A percentile compares a stretch with the other conserved stretches of the same genome.
Conservation (phyloP, 441 rosid genomes). For the Pelargonium fulgidum region DNA sequence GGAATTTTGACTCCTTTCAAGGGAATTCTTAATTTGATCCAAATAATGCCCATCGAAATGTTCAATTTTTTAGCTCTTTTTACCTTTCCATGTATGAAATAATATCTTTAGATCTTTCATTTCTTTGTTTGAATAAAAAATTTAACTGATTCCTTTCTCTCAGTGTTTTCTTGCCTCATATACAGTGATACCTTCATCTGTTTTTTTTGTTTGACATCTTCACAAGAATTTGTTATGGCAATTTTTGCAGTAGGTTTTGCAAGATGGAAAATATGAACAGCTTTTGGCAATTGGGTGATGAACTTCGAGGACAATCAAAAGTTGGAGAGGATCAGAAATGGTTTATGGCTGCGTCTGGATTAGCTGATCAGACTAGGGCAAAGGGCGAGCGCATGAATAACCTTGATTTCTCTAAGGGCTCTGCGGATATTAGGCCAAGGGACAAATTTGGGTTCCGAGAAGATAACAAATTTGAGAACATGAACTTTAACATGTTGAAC, state of each 20-base stretch:
- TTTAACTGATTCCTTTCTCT: not conserved
- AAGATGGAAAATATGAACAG: constrained; percentile 56
- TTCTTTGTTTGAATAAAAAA: not conserved
- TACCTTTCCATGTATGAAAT: not conserved
- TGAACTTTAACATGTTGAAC: constrained; percentile 72
- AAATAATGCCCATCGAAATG: not conserved
- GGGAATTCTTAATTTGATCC: not conserved
- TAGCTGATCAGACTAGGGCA: constrained; percentile 77
- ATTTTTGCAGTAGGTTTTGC: constrained; percentile 24
- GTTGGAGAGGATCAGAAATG: constrained; percentile 82
- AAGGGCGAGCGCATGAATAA: constrained; percentile 87
- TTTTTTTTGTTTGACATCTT: constrained; percentile 3
- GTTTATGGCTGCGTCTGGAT: constrained; percentile 77
- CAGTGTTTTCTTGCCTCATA: not conserved
- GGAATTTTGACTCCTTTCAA: not conserved
- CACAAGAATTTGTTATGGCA: constrained; percentile 10
- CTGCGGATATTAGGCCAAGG: constrained; percentile 51
- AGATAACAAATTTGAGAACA: constrained; percentile 57
- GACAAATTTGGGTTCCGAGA: constrained; percentile 68
- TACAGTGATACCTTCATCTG: not conserved
- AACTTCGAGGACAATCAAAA: constrained; percentile 80
- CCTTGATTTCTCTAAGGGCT: constrained; percentile 76
- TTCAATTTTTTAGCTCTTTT: not conserved
- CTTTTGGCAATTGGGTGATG: constrained; percentile 94
- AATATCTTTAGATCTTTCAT: not conserved